Evolutionary conservation across 2,329 filamentous ascomycete species (phyloP), one percentile per base, ranked within the genome.

Genomic region (Fusarium sp.): DNA sequence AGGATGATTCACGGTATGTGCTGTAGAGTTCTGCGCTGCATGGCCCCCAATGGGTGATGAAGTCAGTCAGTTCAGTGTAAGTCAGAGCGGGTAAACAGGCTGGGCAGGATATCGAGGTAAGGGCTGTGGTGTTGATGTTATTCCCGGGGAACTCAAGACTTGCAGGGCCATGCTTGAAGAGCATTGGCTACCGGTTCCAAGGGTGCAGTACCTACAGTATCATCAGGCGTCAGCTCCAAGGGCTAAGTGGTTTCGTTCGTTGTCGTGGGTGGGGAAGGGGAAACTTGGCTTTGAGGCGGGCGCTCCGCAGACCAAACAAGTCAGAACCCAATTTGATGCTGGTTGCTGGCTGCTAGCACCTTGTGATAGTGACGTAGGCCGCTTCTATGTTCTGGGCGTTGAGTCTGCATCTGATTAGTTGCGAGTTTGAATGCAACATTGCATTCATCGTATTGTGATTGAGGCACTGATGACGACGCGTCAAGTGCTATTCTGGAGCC

Each of bases 291-390:
- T 56, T 54, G 55, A 61, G 66, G 47, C 57, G 70, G 70, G 70
- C 66, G 70, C 61, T 71, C 57, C 47, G 59, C 59, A 70, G 59
- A 62, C 57, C 65, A 69, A 55, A 63, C 66, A 62, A 64, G 71
- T 74, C 71, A 74, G 71, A 74, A 74, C 71, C 71, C 71, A 74
- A 74, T 74, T 36, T 70, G 54, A 58, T 51, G 39, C 48, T 30
- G 42, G 44, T n/a, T 55, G 48, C 55, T 24, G 54, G 58, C 35
- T 62, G 35, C 55, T 28, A 56, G 58, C 24, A 41, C 55, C 55
- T 63, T 38, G 69, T 65, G 63, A 59, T 63, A 36, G 71, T 72
- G 71, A 74, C 71, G 71, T 74, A 61, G 58, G 47, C n/a, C 20
- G 30, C 35, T 53, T 41, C 39, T 36, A 11, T 28, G 35, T 26